These are phyloP conservation scores for Coffea eugenioides DNA, from an alignment of 257 asterid genomes.

Conservation along the genomic window DNA sequence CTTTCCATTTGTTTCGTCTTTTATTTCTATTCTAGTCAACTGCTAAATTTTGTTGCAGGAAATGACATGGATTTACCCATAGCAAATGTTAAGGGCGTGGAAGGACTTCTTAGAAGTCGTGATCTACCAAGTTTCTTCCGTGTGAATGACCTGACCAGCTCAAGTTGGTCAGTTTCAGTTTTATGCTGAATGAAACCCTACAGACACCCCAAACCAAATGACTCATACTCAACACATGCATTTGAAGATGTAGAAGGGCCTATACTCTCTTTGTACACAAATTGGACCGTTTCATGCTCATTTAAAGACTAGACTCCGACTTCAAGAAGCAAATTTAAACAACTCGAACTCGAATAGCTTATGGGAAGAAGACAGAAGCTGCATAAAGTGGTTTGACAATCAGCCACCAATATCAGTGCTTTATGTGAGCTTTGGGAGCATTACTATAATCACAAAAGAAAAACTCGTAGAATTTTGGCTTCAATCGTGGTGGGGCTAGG, in stretches of 20 bases:
- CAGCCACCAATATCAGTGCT: slow-evolving; percentile 41
- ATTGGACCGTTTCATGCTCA: slow-evolving; percentile 65
- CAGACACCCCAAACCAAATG: slow-evolving; percentile 42
- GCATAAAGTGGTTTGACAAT: slow-evolving; percentile 37
- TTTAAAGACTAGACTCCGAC: slow-evolving; percentile 24
- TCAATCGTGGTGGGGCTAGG: background rate
- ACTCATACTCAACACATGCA: slow-evolving; percentile 46
- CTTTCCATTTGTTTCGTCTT: background rate
- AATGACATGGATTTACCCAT: slow-evolving; percentile 44
- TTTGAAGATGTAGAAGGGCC: slow-evolving; percentile 61
- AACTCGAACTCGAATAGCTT: slow-evolving; percentile 24
- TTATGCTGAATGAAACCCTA: slow-evolving; percentile 29
- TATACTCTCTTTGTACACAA: slow-evolving; percentile 38
- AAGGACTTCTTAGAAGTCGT: slow-evolving; percentile 33
- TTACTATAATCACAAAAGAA: slow-evolving; percentile 29
- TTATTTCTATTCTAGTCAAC: background rate
- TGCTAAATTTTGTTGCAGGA: slow-evolving; percentile 11
- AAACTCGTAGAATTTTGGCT: slow-evolving; percentile 38
- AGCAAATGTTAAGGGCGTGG: slow-evolving; percentile 29
- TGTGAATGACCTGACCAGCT: slow-evolving; percentile 25
- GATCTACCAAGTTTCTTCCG: slow-evolving; percentile 35
- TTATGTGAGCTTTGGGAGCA: slow-evolving; percentile 53
- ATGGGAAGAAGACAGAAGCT: slow-evolving; percentile 49
- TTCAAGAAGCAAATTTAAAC: slow-evolving; percentile 13
- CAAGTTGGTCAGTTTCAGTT: slow-evolving; percentile 8